These are phyloP conservation scores for Diplosphaera chodatii DNA, from an alignment of 139 green algal genomes.

Conservation along the genomic window DNA sequence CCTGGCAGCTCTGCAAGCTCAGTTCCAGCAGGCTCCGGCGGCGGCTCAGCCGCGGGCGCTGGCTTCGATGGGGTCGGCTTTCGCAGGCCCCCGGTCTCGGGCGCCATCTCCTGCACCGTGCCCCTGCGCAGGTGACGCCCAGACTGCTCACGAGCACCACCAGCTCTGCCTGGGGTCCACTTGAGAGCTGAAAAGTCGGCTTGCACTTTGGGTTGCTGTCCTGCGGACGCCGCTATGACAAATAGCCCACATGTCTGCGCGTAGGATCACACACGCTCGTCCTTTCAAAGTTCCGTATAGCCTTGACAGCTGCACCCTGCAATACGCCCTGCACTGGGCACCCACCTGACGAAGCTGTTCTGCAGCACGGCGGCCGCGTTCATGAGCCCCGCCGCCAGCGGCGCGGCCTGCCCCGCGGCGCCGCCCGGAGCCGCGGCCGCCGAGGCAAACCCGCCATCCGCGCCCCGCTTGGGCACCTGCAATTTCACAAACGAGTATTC, in stretches of 20 bases:
- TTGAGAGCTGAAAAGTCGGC: too few relatives aligned
- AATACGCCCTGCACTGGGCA: too few relatives aligned
- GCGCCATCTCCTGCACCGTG: neutral
- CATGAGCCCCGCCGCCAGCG: neutral
- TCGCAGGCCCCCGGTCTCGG: neutral
- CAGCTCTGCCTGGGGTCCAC: too few relatives aligned
- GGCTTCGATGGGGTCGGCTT: neutral
- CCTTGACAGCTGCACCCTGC: too few relatives aligned
- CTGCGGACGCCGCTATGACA: too few relatives aligned
- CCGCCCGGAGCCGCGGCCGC: constrained; percentile 5
- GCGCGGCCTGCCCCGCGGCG: neutral
- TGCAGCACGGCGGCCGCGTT: neutral
- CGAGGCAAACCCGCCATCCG: neutral
- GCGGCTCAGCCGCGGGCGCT: neutral
- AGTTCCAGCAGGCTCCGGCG: neutral
- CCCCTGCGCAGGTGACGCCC: neutral
- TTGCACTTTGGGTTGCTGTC: too few relatives aligned
- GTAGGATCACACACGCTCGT: too few relatives aligned
- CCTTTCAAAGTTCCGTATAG: too few relatives aligned
- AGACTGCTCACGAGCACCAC: too few relatives aligned
- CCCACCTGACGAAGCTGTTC: neutral
- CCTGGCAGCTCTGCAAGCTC: too few relatives aligned
- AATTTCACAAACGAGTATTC: too few relatives aligned
- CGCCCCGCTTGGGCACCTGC: constrained; percentile 4
- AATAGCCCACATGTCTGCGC: too few relatives aligned